Base-by-base conservation (phyloP, 352 stramenopile species). In the Saprolegnia parasitica region DNA sequence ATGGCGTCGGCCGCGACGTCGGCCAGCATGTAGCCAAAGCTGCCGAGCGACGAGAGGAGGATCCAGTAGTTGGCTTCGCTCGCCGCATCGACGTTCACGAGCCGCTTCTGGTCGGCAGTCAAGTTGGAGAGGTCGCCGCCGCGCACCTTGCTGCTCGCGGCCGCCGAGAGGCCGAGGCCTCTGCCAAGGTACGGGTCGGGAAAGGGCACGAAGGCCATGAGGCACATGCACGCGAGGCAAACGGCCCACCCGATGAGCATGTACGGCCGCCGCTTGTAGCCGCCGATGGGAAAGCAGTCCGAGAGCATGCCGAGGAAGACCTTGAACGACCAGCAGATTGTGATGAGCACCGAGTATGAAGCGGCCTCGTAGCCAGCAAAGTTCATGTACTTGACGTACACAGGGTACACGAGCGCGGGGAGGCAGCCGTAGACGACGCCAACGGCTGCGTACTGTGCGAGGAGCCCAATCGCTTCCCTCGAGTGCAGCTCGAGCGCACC, bases 391-490 rank as follows among this genome's bases (percentile, higher is more conserved):
- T 65, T 67, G n/a, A 74, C 65, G 18, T 77, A 68, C 26, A 81
- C 64, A 1, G 76, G 76, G 55, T 81, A 79, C 52, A 77, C 70
- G 1, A 73, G 74, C 1, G 67, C 42, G 0, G 76, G 74, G 24
- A 79, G 56, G 21, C 71, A 63, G 13, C 67, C 73, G 29, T 76
- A 68, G 20, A 79, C 56, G 42, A 81, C 37, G 46, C 58, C n/a
- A 72, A 84, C 78, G 21, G 75, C 76, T 11, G 76, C 77, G 60
- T 85, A 86, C 67, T 86, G 78, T 1, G 74, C 71, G 32, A 86
- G 20, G 29, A 83, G 72, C 5, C 78, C 78, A 37, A 80, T 72
- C 26, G 74, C 60, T 57, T 67, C 60, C 8, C 1, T 1, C 0
- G 42, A 56, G 16, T 20, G 11, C 5, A 67, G 60, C n/a, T 50